Evolutionary conservation across 257 asterid genomes (phyloP), one percentile per base, ranked within the genome.

Genomic region (Prunella vulgaris): DNA sequence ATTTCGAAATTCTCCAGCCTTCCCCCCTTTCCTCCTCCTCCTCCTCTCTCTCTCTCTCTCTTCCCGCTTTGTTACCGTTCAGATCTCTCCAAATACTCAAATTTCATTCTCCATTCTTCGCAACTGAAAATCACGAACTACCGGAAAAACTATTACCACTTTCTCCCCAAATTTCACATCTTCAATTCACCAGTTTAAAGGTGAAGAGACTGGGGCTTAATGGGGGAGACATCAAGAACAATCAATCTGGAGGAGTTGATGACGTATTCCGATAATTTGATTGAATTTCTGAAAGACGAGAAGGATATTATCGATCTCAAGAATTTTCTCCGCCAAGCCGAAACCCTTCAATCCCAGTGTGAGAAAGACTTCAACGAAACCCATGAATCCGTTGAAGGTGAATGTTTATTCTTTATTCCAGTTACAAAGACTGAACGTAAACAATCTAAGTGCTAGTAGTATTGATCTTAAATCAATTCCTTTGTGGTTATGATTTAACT

Each of bases 311-410:
- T 17, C 38, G 66, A 15, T 66, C 82, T 84, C 64, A 84, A 81
- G 74, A 85, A 84, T 58, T 78, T 81, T 66, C 74, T 79, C 60
- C 76, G 74, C 32, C 94, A 83, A 24, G 81, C 80, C 21, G 63
- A 74, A 21, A 71, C 80, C 53, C 88, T 89, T 64, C 88, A 65
- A 18, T 80, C 86, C 27, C 92, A 84, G 56, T 82, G 87, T 59
- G 69, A 64, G 56, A 67, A 79, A 38, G 88, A 89, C 76, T 73
- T 71, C 74, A 66, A 66, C 25, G 69, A 76, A 18, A 70, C 71
- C 49, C 82, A 75, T 35, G 72, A 59, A 13, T 83, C 90, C 54
- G 71, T 85, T n/a, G 80, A 84, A 86, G 96, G 96, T 89, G 27
- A 44, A n/a, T 7, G 0, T 21, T 30, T 32, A 1, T 32, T 5